Evolutionary conservation across 441 rosid species (phyloP).

Genomic region (Geranium incanum): DNA sequence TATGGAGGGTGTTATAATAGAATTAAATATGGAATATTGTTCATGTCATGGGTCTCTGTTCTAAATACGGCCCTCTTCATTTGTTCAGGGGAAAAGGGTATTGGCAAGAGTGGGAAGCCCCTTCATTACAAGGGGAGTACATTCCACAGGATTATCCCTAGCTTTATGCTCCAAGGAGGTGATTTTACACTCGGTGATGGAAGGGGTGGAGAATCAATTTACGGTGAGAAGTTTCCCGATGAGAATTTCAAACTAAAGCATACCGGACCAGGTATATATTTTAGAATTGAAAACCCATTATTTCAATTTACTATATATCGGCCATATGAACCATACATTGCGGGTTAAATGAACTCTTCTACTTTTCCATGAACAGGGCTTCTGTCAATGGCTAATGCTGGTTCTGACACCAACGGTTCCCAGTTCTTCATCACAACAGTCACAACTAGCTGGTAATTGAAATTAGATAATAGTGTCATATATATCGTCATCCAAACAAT

Average conservation of each 20-base stretch:
- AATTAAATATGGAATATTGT: not conserved
- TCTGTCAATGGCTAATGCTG: slow-evolving; percentile 65
- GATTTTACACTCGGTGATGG: slow-evolving; percentile 84
- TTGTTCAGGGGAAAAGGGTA: slow-evolving; percentile 66
- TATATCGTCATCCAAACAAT: not conserved
- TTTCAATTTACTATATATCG: not conserved
- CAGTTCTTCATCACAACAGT: slow-evolving; percentile 64
- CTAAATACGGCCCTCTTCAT: not conserved
- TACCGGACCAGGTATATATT: slow-evolving; percentile 55
- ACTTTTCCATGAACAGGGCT: slow-evolving; percentile 26
- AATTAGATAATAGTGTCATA: not conserved
- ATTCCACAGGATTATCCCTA: slow-evolving; percentile 86
- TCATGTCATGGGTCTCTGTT: not conserved
- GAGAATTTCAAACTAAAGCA: slow-evolving; percentile 88
- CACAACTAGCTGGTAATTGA: slow-evolving; percentile 47
- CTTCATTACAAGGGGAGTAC: slow-evolving; percentile 73
- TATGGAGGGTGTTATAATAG: not conserved
- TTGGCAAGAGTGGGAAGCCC: slow-evolving; percentile 75
- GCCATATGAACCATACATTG: not conserved
- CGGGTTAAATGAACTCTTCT: not conserved
- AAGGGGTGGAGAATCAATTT: slow-evolving; percentile 88
- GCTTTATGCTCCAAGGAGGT: slow-evolving; percentile 92
- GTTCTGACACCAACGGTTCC: slow-evolving; percentile 58
- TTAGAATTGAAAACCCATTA: slow-evolving; percentile 6
- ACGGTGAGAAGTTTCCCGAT: slow-evolving; percentile 76